Base-by-base conservation (phyloP, 1,139 yeast genomes). In the Yamadazyma diospyri region DNA sequence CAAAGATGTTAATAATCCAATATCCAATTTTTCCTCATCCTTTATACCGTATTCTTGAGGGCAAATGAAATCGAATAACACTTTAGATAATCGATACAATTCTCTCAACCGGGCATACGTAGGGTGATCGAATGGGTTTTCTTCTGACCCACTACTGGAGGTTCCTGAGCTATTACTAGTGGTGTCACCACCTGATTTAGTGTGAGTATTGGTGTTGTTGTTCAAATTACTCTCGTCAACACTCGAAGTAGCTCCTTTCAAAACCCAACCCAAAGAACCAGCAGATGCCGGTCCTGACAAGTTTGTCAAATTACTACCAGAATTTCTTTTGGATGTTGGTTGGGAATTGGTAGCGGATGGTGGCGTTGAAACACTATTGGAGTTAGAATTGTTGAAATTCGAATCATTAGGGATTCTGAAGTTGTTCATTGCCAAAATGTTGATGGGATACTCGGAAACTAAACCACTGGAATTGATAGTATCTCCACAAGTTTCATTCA, bases 31-130 rank as follows among this genome's bases (percentile, higher is more conserved):
- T 56, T 94, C 98, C 52, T 84, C 85, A 51, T 88, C 95, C 44
- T 89, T 89, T 46, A 94, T 94, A 43, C 99, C 99, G 53, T 94
- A 94, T 54, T 94, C 98, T 59, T 94, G 97, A 9, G 99, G 99
- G 59, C 98, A 92, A 34, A 94, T 88, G 51, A 92, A 92, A 60
- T 94, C 99, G 61, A 94, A 94, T 43, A 94, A 64, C 4, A 94
- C 96, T 57, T 94, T 94, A 0, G 97, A 86, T 35, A 94, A 69
- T 42, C 92, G 70, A 57, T 89, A 94, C 37, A 94, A 69, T 53
- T 94, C 98, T 46, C 97, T 73, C 39, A 94, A 69, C 42, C 87
- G 74, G 16, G 84, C 82, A 55, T 74, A 88, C 33, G 83, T 81
- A 3, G 88, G 81, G 43, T 81, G 83, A 52, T 86, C 95, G 57